Percentiles rank a stretch among this genome's conserved stretches.
These are phyloP conservation scores for Colletotrichum neosansevieriae DNA, from an alignment of 2,329 filamentous ascomycete species.

Conservation along the genomic window DNA sequence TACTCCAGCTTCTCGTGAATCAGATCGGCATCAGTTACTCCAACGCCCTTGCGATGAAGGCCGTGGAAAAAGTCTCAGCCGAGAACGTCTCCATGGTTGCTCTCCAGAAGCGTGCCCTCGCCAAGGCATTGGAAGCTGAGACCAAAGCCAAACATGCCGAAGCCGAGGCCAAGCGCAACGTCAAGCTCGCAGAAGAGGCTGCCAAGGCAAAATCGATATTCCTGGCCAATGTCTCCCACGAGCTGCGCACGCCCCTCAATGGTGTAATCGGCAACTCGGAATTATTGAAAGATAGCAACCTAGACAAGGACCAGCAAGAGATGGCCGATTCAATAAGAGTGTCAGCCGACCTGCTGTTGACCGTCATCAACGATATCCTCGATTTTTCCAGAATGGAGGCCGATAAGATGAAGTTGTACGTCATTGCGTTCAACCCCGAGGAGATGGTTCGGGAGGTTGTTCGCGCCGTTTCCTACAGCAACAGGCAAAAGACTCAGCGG, in stretches of 20 bases:
- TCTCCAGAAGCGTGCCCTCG: conserved; percentile 79
- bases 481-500: conserved; percentile 71
- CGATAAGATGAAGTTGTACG: conserved; percentile 85
- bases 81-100: conserved; percentile 84
- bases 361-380: conserved; percentile 95
- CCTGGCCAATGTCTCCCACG: conserved; percentile 83
- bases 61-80: conserved; percentile 81
- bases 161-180: conserved; percentile 80
- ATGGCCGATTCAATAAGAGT: conserved; percentile 90
- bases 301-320: conserved; percentile 82
- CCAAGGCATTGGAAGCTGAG: conserved; percentile 79
- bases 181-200: conserved; percentile 85
- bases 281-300: conserved; percentile 79
- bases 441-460: conserved; percentile 77
- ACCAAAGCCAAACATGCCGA: conserved; percentile 82
- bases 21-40: conserved; percentile 81
- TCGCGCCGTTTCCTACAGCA: conserved; percentile 74
- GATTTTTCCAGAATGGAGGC: conserved; percentile 96
- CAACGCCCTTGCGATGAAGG: conserved; percentile 75
- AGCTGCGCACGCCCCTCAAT: conserved; percentile 84
- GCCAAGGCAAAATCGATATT: conserved; percentile 88
- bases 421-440: conserved; percentile 75
- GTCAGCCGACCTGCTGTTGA: conserved; percentile 87
- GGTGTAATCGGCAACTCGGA: conserved; percentile 92
- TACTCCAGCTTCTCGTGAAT: conserved; percentile 78